Conservation (phyloP, 495 filamentous ascomycete species). For the Talaromyces thailandensis region DNA sequence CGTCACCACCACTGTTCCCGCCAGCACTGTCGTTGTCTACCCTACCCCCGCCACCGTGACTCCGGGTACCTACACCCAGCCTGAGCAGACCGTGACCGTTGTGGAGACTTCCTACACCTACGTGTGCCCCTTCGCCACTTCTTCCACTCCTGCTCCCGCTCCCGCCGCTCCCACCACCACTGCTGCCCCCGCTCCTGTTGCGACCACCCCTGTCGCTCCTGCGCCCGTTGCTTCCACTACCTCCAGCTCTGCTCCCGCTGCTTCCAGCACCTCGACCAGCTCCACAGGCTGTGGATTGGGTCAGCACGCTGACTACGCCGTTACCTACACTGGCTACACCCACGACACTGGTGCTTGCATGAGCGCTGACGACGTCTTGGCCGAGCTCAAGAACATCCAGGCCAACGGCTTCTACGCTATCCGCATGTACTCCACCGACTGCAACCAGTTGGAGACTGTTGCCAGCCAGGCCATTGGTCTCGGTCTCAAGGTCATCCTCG, state of each 20-base stretch:
- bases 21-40: constrained; percentile 51
- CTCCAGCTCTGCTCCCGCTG: constrained; percentile 5
- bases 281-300: constrained; percentile 7
- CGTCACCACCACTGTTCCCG: constrained; percentile 48
- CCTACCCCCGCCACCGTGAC: constrained; percentile 56
- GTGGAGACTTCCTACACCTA: constrained; percentile 60
- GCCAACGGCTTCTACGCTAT: constrained; percentile 67
- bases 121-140: constrained; percentile 59
- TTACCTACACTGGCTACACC: constrained; percentile 86
- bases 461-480: constrained; percentile 50
- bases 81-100: constrained; percentile 56
- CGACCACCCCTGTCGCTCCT: constrained; percentile 8
- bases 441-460: constrained; percentile 66
- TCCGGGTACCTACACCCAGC: constrained; percentile 67
- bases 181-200: constrained; percentile 10
- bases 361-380: constrained; percentile 44
- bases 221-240: constrained; percentile 10
- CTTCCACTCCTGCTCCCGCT: constrained; percentile 15
- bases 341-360: constrained; percentile 53
- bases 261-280: constrained; percentile 9
- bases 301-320: constrained; percentile 60
- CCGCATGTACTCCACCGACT: constrained; percentile 91
- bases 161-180: constrained; percentile 9
- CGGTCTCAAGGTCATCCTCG: constrained; percentile 71
- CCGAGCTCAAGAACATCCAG: constrained; percentile 62